A percentile compares a stretch with the other conserved stretches of the same genome.
phyloP scores from a whole-genome alignment of 257 asterid genomes.

The Nicotiana sylvestris region DNA sequence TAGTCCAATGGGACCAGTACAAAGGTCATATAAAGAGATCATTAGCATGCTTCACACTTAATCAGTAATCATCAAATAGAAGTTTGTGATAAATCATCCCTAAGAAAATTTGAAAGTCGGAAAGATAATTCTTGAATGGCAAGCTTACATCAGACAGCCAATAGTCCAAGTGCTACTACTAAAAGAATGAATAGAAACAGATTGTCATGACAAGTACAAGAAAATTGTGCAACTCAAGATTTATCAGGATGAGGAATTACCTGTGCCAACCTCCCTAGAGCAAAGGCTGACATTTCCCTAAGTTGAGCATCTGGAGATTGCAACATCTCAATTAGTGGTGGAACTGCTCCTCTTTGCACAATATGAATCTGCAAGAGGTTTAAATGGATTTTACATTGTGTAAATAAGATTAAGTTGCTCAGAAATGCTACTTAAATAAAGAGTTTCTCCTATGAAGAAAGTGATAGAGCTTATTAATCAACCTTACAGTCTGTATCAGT shows the following conservation, averaged over 20 bases:
- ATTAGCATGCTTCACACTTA: not conserved
- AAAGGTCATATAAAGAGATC: too few relatives aligned
- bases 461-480: slow-evolving; percentile 23
- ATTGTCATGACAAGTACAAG: slow-evolving; percentile 6
- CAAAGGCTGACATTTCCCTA: slow-evolving; percentile 97
- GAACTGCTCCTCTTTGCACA: slow-evolving; percentile 98
- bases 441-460: not conserved
- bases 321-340: slow-evolving; percentile 94
- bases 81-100: not conserved
- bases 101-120: not conserved
- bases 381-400: not conserved
- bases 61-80: slow-evolving; percentile 7
- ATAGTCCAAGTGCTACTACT: not conserved
- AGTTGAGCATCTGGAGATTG: slow-evolving; percentile 89
- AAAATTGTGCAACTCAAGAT: not conserved
- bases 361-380: slow-evolving; percentile 65
- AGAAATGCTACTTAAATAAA: not conserved
- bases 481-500: slow-evolving; percentile 99
- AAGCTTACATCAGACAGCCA: not conserved
- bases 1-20: not conserved
- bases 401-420: not conserved
- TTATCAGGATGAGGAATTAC: slow-evolving; percentile 31
- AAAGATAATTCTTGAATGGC: not conserved
- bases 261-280: slow-evolving; percentile 98
- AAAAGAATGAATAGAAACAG: not conserved